Evolutionary conservation across 208 protist genomes (phyloP).

Genomic region (Leishmania martiniquensis): DNA sequence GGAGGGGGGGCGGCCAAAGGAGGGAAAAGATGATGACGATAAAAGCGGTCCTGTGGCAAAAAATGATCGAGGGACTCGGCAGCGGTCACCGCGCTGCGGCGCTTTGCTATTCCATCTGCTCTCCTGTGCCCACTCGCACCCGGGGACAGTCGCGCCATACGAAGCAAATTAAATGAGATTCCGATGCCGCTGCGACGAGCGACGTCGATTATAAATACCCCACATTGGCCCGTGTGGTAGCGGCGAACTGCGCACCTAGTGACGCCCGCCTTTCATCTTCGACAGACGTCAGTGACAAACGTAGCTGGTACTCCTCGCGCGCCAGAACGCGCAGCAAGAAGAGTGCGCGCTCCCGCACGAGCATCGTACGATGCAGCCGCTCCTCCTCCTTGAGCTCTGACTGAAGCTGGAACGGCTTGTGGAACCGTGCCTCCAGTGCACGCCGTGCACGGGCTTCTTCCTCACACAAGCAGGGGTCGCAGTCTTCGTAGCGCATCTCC

Average conservation of each 20-base stretch:
- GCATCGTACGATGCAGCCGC: constrained; percentile 20
- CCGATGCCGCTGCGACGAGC: background rate
- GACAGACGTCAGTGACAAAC: background rate
- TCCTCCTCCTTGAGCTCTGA: constrained; percentile 27
- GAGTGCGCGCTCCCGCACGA: constrained; percentile 20
- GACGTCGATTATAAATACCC: background rate
- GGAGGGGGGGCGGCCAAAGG: background rate
- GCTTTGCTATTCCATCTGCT: too few species aligned
- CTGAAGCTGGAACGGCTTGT: constrained; percentile 21
- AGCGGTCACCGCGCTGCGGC: too few species aligned
- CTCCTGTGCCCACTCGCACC: too few species aligned
- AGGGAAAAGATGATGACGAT: background rate
- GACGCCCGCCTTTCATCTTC: background rate
- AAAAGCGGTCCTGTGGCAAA: background rate
- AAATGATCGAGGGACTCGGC: too few species aligned
- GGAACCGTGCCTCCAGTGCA: constrained; percentile 8
- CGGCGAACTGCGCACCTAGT: background rate
- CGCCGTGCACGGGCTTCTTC: constrained; percentile 26
- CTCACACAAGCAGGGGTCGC: constrained; percentile 30
- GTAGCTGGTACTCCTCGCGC: constrained; percentile 14
- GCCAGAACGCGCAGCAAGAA: constrained; percentile 27
- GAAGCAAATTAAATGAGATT: background rate
- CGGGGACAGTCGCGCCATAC: too few species aligned
- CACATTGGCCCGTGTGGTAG: background rate
- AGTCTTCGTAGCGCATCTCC: constrained; percentile 54